A percentile compares a stretch with the other conserved stretches of the same genome.
Evolutionary conservation across 2,329 filamentous ascomycete genomes (phyloP).

Genomic region (Colletotrichum incanum): DNA sequence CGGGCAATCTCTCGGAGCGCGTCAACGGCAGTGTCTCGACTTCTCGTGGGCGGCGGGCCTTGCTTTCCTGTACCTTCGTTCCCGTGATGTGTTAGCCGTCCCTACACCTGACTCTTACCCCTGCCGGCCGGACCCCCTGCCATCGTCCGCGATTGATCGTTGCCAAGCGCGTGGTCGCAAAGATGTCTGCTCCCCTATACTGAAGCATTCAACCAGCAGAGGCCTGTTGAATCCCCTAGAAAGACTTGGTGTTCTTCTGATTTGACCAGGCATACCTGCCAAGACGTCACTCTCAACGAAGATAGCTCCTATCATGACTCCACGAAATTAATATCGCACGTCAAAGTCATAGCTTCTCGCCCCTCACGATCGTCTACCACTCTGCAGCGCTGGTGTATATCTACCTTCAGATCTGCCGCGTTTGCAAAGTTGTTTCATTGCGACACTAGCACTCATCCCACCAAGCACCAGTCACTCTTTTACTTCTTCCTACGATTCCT

Average conservation of each 20-base stretch:
- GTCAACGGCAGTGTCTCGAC: not conserved
- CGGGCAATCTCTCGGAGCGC: constrained; percentile 6
- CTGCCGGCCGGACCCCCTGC: constrained; percentile 7
- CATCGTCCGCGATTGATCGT: constrained; percentile 25
- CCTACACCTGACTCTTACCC: constrained; percentile 17
- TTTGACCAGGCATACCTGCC: constrained; percentile 26
- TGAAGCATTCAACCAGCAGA: constrained; percentile 1
- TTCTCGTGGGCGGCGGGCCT: constrained; percentile 6
- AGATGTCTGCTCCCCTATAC: constrained; percentile 11
- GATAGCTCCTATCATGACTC: constrained; percentile 22
- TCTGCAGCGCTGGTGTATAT: constrained; percentile 30
- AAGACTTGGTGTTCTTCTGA: constrained; percentile 14
- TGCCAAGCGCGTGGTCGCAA: constrained; percentile 27
- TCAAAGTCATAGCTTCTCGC: constrained; percentile 20
- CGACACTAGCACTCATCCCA: constrained; percentile 14
- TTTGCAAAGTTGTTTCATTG: constrained; percentile 12
- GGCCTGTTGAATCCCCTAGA: not conserved
- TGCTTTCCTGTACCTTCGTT: not conserved
- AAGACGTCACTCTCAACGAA: constrained; percentile 32
- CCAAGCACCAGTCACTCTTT: constrained; percentile 30
- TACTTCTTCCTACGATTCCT: not conserved
- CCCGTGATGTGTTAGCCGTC: constrained; percentile 31
- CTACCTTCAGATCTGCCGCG: constrained; percentile 31
- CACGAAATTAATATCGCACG: constrained; percentile 35
- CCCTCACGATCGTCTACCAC: constrained; percentile 18